A percentile compares a stretch with the other conserved stretches of the same genome.
Evolutionary conservation across 345 rosid genomes (phyloP).

Genomic region (Turnera subulata): DNA sequence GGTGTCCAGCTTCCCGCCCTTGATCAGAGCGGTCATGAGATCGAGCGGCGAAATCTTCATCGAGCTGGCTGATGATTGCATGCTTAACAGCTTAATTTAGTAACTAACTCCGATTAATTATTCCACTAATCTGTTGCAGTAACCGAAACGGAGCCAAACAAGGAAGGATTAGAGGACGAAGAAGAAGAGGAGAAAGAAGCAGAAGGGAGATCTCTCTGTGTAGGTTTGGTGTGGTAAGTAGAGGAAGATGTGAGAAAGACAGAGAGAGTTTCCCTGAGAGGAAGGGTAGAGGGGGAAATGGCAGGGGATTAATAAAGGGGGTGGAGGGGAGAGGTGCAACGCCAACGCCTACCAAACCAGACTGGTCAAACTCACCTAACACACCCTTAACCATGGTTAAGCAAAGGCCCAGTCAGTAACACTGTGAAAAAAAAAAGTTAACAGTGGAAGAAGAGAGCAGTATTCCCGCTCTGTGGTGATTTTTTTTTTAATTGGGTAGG

Average conservation of each 20-base stretch:
- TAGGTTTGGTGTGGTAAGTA: background rate
- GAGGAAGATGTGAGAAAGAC: background rate
- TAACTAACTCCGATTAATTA: too few relatives aligned
- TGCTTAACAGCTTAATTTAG: too few relatives aligned
- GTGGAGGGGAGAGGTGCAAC: background rate
- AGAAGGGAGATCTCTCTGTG: background rate
- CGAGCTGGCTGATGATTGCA: constrained; percentile 22
- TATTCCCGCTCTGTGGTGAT: too few relatives aligned
- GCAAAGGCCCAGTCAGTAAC: too few relatives aligned
- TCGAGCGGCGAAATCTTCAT: constrained; percentile 64
- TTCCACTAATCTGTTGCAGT: too few relatives aligned
- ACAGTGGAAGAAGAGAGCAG: too few relatives aligned
- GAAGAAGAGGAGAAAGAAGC: background rate
- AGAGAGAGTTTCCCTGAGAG: background rate
- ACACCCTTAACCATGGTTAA: constrained; percentile 21
- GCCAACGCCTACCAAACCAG: constrained; percentile 31
- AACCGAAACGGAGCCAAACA: too few relatives aligned
- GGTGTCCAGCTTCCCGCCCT: constrained; percentile 69
- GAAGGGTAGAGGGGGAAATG: background rate
- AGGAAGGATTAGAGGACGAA: too few relatives aligned
- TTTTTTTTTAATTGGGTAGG: too few relatives aligned
- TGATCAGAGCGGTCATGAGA: constrained; percentile 76
- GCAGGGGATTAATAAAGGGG: background rate
- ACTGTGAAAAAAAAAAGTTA: too few relatives aligned
- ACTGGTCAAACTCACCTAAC: constrained; percentile 28